Base-by-base conservation (phyloP, 2,329 filamentous ascomycete genomes). In the Hyphodiscus sp. region DNA sequence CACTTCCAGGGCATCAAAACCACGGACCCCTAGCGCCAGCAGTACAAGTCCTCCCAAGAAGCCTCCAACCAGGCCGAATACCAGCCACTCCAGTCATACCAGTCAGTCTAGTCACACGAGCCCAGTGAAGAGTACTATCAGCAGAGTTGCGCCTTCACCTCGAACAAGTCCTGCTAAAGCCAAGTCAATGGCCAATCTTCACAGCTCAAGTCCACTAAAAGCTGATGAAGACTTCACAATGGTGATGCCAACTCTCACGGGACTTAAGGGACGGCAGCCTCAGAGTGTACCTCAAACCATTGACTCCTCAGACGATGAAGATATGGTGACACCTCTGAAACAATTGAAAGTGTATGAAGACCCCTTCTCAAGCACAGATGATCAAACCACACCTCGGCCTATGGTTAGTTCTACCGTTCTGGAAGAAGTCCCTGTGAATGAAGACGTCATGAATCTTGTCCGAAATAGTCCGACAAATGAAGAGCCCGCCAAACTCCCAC, bases 371-470 rank as follows among this genome's bases (percentile, higher is more conserved):
- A 65, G 58, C 49, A 76, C 74, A 7, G 73, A 73, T 26, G 73
- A 78, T 20, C 71, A 78, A 46, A 62, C 71, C 7, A 73, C 74
- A 1, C 72, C 78, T 1, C 74, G 74, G 50, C 74, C 77, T 1
- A 66, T 69, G 1, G 68, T 76, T 30, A 73, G 68, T 26, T 68
- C 69, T 0, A 74, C 78, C 6, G 81, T 83, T 4, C 69, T 85
- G 3, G 81, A 82, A 60, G 81, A 85, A 58, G 79, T 74, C 60
- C 75, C 81, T 0, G 69, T 85, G 51, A 85, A 85, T 60, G 80
- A 83, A 59, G 80, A 68, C 59, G 61, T 59, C 1, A 47, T 59
- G 10, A 64, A 64, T 23, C 26, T 67, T 8, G 51, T 58, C 26
- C 59, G 56, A 45, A 61, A 58, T 44, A 61, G 52, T 42, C 20